Evolutionary conservation across 352 stramenopile genomes (phyloP).

Genomic region (Phytophthora cryptogea): DNA sequence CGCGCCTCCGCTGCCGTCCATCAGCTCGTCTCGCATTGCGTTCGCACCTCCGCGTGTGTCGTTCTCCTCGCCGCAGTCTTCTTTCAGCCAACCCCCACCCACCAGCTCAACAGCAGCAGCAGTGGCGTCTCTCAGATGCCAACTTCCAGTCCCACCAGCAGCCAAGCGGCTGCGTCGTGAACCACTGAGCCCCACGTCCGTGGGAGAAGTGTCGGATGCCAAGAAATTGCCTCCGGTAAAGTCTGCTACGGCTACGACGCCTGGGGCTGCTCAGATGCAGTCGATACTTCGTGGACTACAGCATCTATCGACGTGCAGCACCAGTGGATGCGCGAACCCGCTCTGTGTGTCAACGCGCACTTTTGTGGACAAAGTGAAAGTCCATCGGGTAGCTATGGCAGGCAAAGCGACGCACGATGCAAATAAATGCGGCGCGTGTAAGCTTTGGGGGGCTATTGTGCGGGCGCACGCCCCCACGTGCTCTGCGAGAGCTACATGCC

Average conservation of each 20-base stretch:
- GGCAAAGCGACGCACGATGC: slow-evolving; percentile 32
- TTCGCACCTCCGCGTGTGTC: slow-evolving; percentile 7
- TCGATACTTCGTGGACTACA: slow-evolving; percentile 58
- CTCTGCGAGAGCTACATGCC: slow-evolving; percentile 23
- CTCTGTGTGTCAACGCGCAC: slow-evolving; percentile 58
- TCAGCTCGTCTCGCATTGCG: slow-evolving; percentile 8
- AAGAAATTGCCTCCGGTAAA: slow-evolving; percentile 27
- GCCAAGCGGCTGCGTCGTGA: slow-evolving; percentile 44
- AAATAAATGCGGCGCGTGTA: slow-evolving; percentile 53
- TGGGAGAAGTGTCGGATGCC: slow-evolving; percentile 42
- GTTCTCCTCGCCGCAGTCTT: neutral
- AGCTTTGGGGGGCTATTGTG: slow-evolving; percentile 59
- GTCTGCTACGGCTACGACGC: slow-evolving; percentile 15
- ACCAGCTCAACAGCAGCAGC: neutral
- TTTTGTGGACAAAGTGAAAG: slow-evolving; percentile 59
- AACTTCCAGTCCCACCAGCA: slow-evolving; percentile 10
- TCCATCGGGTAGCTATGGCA: slow-evolving; percentile 36
- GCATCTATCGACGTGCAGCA: slow-evolving; percentile 43
- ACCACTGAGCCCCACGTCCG: slow-evolving; percentile 49
- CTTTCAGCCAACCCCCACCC: neutral
- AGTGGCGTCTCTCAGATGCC: slow-evolving; percentile 19
- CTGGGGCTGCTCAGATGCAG: slow-evolving; percentile 54
- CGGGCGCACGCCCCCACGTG: slow-evolving; percentile 39
- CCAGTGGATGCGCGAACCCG: slow-evolving; percentile 49
- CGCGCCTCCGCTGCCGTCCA: slow-evolving; percentile 5